These are phyloP conservation scores for Sordariomycetes sp. DNA, from an alignment of 2,329 filamentous ascomycete genomes.

Conservation along the genomic window DNA sequence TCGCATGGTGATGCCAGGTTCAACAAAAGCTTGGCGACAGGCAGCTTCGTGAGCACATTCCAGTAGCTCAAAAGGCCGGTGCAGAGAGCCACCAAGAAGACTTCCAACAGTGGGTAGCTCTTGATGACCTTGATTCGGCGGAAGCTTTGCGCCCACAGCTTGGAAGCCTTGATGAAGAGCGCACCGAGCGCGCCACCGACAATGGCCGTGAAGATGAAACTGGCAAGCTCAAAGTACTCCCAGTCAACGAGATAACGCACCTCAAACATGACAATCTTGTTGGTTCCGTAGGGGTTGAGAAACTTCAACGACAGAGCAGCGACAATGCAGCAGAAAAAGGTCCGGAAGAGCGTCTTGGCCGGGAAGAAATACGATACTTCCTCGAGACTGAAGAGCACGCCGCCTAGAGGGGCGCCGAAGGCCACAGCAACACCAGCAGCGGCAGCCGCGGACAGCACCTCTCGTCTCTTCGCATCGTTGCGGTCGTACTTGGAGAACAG, in stretches of 20 bases:
- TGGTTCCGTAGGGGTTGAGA: conserved; percentile 88
- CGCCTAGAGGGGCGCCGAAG: conserved; percentile 80
- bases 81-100: conserved; percentile 74
- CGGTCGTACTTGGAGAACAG: conserved; percentile 89
- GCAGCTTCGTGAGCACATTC: conserved; percentile 82
- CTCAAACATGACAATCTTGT: conserved; percentile 94
- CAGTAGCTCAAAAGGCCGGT: conserved; percentile 86
- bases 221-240: conserved; percentile 83
- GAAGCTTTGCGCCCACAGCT: conserved; percentile 83
- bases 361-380: conserved; percentile 98
- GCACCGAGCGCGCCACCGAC: conserved; percentile 80
- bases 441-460: conserved; percentile 86
- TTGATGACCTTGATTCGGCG: conserved; percentile 75
- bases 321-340: conserved; percentile 96
- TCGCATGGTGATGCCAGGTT: conserved; percentile 87
- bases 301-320: conserved; percentile 90
- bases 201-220: conserved; percentile 78
- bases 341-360: conserved; percentile 91
- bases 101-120: conserved; percentile 74
- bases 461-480: conserved; percentile 89
- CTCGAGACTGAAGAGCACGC: conserved; percentile 86
- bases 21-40: conserved; percentile 83
- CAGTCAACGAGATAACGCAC: conserved; percentile 86
- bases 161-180: conserved; percentile 92
- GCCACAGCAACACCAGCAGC: conserved; percentile 89